phyloP scores from a whole-genome alignment of 148 eudicot genomes.

The Vaccinium darrowii region DNA sequence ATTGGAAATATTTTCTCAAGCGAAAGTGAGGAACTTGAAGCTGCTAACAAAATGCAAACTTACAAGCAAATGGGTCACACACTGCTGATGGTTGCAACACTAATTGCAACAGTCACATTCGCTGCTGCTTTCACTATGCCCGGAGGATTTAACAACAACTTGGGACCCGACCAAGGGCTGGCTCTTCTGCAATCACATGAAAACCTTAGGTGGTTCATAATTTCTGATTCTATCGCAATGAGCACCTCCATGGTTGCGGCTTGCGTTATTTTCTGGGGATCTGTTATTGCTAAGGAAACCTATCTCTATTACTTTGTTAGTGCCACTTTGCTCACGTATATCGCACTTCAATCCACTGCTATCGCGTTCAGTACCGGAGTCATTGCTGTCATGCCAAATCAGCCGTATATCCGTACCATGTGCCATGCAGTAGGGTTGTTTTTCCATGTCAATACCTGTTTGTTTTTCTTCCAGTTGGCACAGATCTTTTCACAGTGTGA shows the following conservation, averaged over 20 bases:
- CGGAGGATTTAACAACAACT: not conserved
- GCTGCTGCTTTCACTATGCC: slow-evolving; percentile 24
- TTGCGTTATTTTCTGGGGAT: not conserved
- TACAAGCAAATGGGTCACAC: slow-evolving; percentile 18
- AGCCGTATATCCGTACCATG: not conserved
- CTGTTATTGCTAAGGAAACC: not conserved
- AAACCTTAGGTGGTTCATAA: not conserved
- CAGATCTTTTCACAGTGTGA: not conserved
- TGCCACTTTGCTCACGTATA: not conserved
- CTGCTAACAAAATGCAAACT: not conserved
- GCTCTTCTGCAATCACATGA: not conserved
- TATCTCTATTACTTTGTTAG: not conserved
- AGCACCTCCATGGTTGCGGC: not conserved
- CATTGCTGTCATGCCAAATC: not conserved
- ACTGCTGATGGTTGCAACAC: slow-evolving; percentile 11
- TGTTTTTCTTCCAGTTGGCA: not conserved
- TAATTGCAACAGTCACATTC: slow-evolving; percentile 17
- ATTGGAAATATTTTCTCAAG: not conserved
- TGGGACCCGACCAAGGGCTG: not conserved
- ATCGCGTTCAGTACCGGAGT: not conserved
- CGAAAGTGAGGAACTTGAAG: not conserved
- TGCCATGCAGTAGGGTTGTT: not conserved
- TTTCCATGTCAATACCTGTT: slow-evolving; percentile 2
- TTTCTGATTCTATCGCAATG: not conserved
- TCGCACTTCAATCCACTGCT: not conserved